A percentile compares a stretch with the other conserved stretches of the same genome.
These are phyloP conservation scores for Talinum fruticosum DNA, from an alignment of 148 eudicot genomes.

Conservation along the genomic window DNA sequence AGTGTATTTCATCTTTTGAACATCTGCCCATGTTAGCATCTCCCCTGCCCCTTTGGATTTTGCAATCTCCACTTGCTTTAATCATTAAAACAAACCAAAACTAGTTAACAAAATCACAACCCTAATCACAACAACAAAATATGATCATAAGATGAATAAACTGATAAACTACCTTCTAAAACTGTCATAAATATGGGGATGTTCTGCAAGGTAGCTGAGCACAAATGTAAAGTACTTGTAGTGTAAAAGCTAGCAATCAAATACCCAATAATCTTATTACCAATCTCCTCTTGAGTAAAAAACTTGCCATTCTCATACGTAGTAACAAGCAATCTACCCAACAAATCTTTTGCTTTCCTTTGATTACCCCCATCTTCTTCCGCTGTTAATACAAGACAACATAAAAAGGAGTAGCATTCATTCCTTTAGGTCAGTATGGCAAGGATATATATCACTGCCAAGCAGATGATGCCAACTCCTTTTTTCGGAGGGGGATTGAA, in stretches of 20 bases:
- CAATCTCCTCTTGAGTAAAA: constrained; percentile 32
- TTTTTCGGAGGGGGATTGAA: background rate
- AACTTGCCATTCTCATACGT: constrained; percentile 14
- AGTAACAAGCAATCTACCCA: constrained; percentile 7
- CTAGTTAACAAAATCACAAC: background rate
- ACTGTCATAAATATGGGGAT: constrained; percentile 31
- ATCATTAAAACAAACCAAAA: background rate
- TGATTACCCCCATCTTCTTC: background rate
- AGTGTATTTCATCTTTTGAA: constrained; percentile 35
- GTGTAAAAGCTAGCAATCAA: constrained; percentile 31
- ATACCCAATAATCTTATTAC: constrained; percentile 25
- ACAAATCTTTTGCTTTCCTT: background rate
- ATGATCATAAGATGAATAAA: too few species aligned
- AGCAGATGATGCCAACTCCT: background rate
- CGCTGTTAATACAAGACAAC: too few species aligned
- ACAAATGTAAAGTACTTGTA: constrained; percentile 24
- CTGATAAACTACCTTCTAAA: constrained; percentile 17
- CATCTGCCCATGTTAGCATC: constrained; percentile 13
- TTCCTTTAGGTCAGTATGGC: too few species aligned
- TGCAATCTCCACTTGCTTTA: constrained; percentile 9
- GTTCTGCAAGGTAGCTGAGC: constrained; percentile 24
- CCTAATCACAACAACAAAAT: too few species aligned
- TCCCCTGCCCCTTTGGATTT: constrained; percentile 11
- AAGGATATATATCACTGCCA: background rate
- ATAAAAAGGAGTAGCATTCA: too few species aligned